Evolutionary conservation across 495 filamentous ascomycete species (phyloP).

Genomic region (Aspergillus sclerotiicarbonarius): DNA sequence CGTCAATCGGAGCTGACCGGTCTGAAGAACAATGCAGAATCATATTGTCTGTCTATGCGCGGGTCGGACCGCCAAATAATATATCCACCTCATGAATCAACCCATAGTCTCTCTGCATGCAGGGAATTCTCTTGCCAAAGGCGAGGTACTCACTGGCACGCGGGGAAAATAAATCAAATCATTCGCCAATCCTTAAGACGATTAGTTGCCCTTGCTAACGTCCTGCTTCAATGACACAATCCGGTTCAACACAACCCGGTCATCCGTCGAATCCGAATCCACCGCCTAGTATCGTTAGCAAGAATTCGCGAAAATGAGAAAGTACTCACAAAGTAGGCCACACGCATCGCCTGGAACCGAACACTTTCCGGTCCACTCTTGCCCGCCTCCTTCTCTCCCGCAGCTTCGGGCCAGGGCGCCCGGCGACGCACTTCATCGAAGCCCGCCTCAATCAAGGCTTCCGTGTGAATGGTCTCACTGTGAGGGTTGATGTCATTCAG

Average conservation of each 20-base stretch:
- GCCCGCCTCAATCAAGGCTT: slow-evolving; percentile 82
- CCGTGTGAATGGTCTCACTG: slow-evolving; percentile 71
- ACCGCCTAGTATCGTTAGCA: slow-evolving; percentile 38
- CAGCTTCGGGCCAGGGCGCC: slow-evolving; percentile 81
- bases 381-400: slow-evolving; percentile 52
- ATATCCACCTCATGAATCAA: neutral
- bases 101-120: too few relatives aligned
- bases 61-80: neutral
- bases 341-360: slow-evolving; percentile 88
- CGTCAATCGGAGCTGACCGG: neutral
- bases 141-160: neutral
- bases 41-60: too few relatives aligned
- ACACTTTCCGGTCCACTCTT: slow-evolving; percentile 68
- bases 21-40: neutral
- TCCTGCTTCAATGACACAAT: slow-evolving; percentile 95
- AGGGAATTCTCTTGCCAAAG: too few relatives aligned
- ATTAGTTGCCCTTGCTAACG: slow-evolving; percentile 49
- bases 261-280: slow-evolving; percentile 75
- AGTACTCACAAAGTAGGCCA: slow-evolving; percentile 65
- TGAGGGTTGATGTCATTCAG: slow-evolving; percentile 82
- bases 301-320: too few relatives aligned
- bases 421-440: slow-evolving; percentile 73
- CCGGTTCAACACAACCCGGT: slow-evolving; percentile 80
- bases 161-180: neutral
- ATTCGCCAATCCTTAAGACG: neutral